A percentile compares a stretch with the other conserved stretches of the same genome.
Conservation (phyloP, 108 stramenopile genomes). For the Licmophora abbreviata region DNA sequence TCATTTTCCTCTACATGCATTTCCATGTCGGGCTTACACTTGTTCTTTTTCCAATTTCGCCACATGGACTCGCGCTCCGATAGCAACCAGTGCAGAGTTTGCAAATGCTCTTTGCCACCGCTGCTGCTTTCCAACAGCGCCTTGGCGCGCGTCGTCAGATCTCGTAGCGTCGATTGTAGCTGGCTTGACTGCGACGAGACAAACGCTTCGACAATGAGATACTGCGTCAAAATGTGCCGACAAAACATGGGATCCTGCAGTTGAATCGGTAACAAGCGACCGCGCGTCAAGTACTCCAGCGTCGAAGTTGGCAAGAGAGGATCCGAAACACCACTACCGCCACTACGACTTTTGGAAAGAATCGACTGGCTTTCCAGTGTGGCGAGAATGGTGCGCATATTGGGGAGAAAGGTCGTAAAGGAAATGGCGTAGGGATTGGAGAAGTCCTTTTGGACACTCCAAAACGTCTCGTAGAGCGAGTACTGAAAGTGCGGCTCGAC, state of each 20-base stretch:
- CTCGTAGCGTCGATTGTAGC: slow-evolving; percentile 21
- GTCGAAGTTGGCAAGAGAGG: slow-evolving; percentile 13
- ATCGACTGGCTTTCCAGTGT: slow-evolving; percentile 47
- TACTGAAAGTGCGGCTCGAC: slow-evolving; percentile 22
- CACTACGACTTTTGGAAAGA: not conserved
- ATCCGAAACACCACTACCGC: not conserved
- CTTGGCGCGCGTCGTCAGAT: slow-evolving; percentile 33
- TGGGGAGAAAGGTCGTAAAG: slow-evolving; percentile 38
- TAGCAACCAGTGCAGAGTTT: slow-evolving; percentile 36
- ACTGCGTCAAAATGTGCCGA: slow-evolving; percentile 51
- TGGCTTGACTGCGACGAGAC: slow-evolving; percentile 32
- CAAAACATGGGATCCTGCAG: slow-evolving; percentile 50
- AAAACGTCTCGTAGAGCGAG: slow-evolving; percentile 64
- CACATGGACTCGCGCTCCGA: slow-evolving; percentile 45
- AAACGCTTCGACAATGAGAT: slow-evolving; percentile 54
- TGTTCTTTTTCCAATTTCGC: slow-evolving; percentile 73
- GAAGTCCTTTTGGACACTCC: slow-evolving; percentile 72
- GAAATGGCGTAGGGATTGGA: slow-evolving; percentile 44
- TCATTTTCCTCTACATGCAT: not conserved
- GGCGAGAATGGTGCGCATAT: slow-evolving; percentile 34
- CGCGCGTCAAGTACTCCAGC: slow-evolving; percentile 50
- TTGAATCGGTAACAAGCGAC: slow-evolving; percentile 49
- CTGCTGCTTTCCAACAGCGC: slow-evolving; percentile 19
- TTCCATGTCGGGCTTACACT: slow-evolving; percentile 39
- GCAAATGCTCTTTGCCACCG: slow-evolving; percentile 10